Percentiles rank a stretch among this genome's conserved stretches.
phyloP scores from a whole-genome alignment of 1,139 yeast species.

The Hansenula sp. region DNA sequence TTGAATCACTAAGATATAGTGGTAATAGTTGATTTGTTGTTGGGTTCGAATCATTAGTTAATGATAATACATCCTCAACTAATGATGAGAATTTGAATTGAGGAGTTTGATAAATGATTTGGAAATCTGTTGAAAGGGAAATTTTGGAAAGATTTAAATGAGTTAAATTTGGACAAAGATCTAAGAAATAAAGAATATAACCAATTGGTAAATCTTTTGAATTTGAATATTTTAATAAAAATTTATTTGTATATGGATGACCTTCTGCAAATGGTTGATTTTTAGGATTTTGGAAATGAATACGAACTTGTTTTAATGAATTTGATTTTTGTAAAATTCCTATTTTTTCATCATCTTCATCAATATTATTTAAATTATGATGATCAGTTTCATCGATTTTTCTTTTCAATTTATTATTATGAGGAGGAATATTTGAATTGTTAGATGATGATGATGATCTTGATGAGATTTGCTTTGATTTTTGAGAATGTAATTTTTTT shows the following conservation, averaged over 20 bases:
- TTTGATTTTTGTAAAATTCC: slow-evolving; percentile 2
- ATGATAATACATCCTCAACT: slow-evolving; percentile 10
- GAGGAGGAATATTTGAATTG: slow-evolving; percentile 1
- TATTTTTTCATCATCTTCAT: slow-evolving; percentile 1
- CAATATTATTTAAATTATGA: neutral
- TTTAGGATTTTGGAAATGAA: slow-evolving; percentile 11
- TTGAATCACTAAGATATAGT: slow-evolving; percentile 17
- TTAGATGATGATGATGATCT: no score
- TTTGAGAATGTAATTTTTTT: neutral
- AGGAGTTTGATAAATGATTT: slow-evolving; percentile 29
- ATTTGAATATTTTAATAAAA: slow-evolving; percentile 51
- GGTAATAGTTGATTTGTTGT: slow-evolving; percentile 2
- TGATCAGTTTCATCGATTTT: neutral
- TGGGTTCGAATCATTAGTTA: slow-evolving; percentile 1
- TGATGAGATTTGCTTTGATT: no score
- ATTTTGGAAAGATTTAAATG: slow-evolving; percentile 50
- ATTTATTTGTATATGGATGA: slow-evolving; percentile 62
- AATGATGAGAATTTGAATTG: slow-evolving; percentile 6
- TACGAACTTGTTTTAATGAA: neutral
- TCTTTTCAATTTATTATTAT: slow-evolving; percentile 1
- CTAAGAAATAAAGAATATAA: slow-evolving; percentile 54
- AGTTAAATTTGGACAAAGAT: slow-evolving; percentile 53
- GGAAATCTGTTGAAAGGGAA: slow-evolving; percentile 57
- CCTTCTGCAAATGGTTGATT: slow-evolving; percentile 28
- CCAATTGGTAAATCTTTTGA: slow-evolving; percentile 71